Base-by-base conservation (phyloP, 352 stramenopile genomes). In the Detonula confervacea region DNA sequence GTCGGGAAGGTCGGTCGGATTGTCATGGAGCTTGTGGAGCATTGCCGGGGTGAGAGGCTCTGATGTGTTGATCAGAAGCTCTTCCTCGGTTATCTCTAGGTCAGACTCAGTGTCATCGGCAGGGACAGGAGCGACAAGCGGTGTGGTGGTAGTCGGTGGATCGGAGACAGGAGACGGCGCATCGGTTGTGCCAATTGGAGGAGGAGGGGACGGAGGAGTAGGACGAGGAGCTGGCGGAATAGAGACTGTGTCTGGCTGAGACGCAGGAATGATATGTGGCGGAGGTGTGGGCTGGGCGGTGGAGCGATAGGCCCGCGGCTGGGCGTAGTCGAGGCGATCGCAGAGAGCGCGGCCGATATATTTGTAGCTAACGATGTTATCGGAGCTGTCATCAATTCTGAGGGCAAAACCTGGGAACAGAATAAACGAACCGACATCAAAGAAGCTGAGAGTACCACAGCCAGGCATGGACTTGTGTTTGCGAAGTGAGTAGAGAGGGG, bases 291-390 rank as follows among this genome's bases (percentile, higher is more conserved):
- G 8, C 4, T 4, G 8, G 4, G 22, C 4, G 3, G 52, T 11
- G 20, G 25, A 7, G 42, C 7, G 20, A 18, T 14, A 42, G 6
- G 22, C 8, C 7, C 52, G 52, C 3, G 52, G 52, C 18, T 61
- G 20, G 8, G 52, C 52, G 42, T 61, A 61, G 4, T 61, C 27
- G 9, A 61, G 20, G 9, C 14, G 24, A 2, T 2, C 22, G 2
- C 9, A 20, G 8, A 1, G 6, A 1, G 6, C 6, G 3, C 29
- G 5, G 5, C 52, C 52, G 42, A 61, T 61, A 24, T 22, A 42
- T 14, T 61, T 61, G 52, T 61, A 61, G 25, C 52, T 61, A n/a
- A 61, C 29, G 20, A 61, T 61, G 18, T 61, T 61, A 39, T 61
- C 52, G n/a, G 42, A 7, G 22, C 20, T 39, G 8, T 35, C 27